Evolutionary conservation across 129 eudicot species (phyloP).

Genomic region (Deinandra increscens): DNA sequence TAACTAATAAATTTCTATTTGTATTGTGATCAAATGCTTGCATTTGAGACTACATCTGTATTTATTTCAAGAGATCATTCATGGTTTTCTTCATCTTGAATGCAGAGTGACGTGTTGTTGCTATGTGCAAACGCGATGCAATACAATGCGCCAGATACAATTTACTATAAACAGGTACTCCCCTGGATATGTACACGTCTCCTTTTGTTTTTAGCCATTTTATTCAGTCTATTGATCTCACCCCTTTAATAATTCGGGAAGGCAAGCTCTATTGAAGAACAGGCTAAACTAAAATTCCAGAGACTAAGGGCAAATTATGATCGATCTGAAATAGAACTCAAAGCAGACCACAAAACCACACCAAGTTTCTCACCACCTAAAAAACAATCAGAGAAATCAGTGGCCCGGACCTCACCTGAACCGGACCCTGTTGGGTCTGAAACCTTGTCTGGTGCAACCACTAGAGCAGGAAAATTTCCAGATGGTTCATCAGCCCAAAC

Average conservation of each 20-base stretch:
- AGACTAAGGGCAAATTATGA: constrained; percentile 53
- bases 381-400: constrained; percentile 57
- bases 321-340: constrained; percentile 57
- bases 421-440: constrained; percentile 78
- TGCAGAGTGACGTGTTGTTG: constrained; percentile 77
- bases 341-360: constrained; percentile 45
- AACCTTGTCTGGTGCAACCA: constrained; percentile 64
- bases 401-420: constrained; percentile 46
- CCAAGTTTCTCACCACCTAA: constrained; percentile 39
- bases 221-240: constrained; percentile 31
- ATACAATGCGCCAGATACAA: constrained; percentile 89
- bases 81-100: constrained; percentile 22
- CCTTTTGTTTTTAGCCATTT: not conserved
- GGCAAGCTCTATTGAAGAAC: constrained; percentile 94
- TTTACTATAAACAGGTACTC: constrained; percentile 86
- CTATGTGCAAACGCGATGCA: constrained; percentile 91
- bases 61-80: not conserved
- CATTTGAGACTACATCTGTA: not conserved
- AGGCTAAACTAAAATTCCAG: constrained; percentile 70
- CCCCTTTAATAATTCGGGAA: constrained; percentile 35
- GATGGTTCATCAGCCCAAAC: constrained; percentile 40
- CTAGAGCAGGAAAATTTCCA: constrained; percentile 48
- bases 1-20: not conserved
- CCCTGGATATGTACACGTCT: not conserved
- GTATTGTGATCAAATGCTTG: not conserved